Percentiles rank a stretch among this genome's conserved stretches.
Evolutionary conservation across 2,329 filamentous ascomycete genomes (phyloP).

Genomic region (Diaporthe ilicicola): DNA sequence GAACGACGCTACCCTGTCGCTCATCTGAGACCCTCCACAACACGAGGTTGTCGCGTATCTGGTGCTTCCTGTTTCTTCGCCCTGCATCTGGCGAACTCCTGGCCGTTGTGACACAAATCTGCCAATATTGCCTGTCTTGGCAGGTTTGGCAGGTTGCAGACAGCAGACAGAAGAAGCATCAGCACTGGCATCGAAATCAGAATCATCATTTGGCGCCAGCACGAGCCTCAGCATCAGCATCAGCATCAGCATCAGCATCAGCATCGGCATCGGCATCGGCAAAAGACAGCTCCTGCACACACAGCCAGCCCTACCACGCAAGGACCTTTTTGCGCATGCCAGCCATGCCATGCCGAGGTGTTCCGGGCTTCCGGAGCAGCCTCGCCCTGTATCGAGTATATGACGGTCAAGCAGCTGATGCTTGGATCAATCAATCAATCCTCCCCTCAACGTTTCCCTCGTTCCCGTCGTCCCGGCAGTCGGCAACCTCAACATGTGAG

Average conservation of each 20-base stretch:
- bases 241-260: not conserved
- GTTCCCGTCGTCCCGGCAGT: not conserved
- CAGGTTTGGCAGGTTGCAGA: not conserved
- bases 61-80: not conserved
- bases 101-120: not conserved
- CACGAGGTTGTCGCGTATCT: slow-evolving; percentile 25
- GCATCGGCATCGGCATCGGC: not conserved
- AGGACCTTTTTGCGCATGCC: not conserved
- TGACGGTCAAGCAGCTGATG: not conserved
- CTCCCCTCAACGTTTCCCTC: not conserved
- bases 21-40: slow-evolving; percentile 5
- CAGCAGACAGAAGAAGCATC: not conserved
- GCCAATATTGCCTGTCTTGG: not conserved
- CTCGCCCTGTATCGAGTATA: not conserved
- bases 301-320: slow-evolving; percentile 20
- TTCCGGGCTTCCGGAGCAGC: not conserved
- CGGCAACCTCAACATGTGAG: not conserved
- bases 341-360: slow-evolving; percentile 1
- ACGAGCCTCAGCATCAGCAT: not conserved
- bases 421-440: not conserved
- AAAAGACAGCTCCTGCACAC: not conserved
- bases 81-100: slow-evolving; percentile 13
- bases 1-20: slow-evolving; percentile 8
- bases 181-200: not conserved
- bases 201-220: not conserved